Base-by-base conservation (phyloP, 179 eudicot genomes). In the Amaranthus tricolor region DNA sequence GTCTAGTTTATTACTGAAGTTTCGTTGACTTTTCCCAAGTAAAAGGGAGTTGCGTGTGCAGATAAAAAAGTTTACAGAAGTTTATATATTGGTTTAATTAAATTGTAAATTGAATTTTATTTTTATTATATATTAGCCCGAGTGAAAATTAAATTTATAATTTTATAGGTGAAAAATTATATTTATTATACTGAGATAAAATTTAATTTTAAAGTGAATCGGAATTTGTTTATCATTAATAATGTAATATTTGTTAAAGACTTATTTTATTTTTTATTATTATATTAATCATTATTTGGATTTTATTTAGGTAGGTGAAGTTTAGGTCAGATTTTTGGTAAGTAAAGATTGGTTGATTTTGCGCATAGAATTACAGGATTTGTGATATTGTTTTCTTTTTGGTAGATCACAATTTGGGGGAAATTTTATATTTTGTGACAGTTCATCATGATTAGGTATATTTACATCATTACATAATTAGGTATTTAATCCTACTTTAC, bases 271-370 rank as follows among this genome's bases (percentile, higher is more conserved):
- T n/a, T n/a, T n/a, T n/a, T 31, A 31, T 31, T 31, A 31, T 31
- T 31, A 31, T 31, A 31, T 31, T 31, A 31, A 31, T 31, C 3
- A 31, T 58, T 58, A 1, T 6, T 58, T 58, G 21, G 47, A 24
- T 70, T 54, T 21, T 54, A 16, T 56, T 72, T 72, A 61, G 77
- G 77, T 80, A 79, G 58, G 51, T 12, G 16, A 48, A 10, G 16
- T 54, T 13, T 10, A 9, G 66, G 8, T 19, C 48, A 56, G 6
- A 50, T 47, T 62, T 12, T 72, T 73, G 71, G 80, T 67, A 72
- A 58, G 77, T 68, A 68, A 53, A 49, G 80, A 77, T 73, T 73
- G 68, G 71, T 67, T 62, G 72, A 71, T 71, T 56, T 66, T 3
- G 12, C 61, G 50, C 63, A 52, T 53, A 70, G 51, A 58, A 63